Conservation (phyloP, 1,284 basidiomycete species). For the Austroboletus sp. region DNA sequence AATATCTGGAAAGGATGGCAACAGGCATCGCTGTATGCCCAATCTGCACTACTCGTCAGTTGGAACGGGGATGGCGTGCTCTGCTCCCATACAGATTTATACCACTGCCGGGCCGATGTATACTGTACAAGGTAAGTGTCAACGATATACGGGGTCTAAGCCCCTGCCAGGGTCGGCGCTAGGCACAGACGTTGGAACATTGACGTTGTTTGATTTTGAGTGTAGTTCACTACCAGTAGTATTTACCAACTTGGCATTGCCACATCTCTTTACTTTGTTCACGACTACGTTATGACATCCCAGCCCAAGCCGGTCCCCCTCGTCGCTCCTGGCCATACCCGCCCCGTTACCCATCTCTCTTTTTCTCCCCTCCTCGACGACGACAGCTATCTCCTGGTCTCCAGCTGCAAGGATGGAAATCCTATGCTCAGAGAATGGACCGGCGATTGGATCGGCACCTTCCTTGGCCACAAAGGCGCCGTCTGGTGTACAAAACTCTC, state of each 20-base stretch:
- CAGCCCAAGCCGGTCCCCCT: slow-evolving; percentile 64
- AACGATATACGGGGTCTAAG: slow-evolving; percentile 12
- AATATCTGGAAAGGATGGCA: background rate
- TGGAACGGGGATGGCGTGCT: background rate
- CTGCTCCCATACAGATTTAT: background rate
- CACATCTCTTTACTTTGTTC: slow-evolving; percentile 15
- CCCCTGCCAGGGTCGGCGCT: too few species aligned
- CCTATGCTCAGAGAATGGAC: slow-evolving; percentile 96
- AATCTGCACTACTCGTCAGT: background rate
- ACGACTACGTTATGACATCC: slow-evolving; percentile 43
- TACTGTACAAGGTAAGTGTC: background rate
- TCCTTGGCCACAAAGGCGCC: slow-evolving; percentile 96
- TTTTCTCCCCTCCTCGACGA: slow-evolving; percentile 83
- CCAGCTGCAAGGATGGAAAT: slow-evolving; percentile 93
- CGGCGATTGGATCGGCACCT: slow-evolving; percentile 98
- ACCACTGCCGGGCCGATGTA: background rate
- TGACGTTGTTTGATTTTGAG: too few species aligned
- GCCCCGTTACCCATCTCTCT: slow-evolving; percentile 89
- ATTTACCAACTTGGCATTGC: slow-evolving; percentile 44
- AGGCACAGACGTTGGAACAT: too few species aligned
- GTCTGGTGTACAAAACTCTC: slow-evolving; percentile 96
- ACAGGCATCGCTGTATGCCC: background rate
- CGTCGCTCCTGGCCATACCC: slow-evolving; percentile 73
- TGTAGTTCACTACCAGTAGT: too few species aligned
- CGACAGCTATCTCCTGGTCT: slow-evolving; percentile 80